Evolutionary conservation across 2,329 filamentous ascomycete genomes (phyloP).

Genomic region (Venturia nashicola): DNA sequence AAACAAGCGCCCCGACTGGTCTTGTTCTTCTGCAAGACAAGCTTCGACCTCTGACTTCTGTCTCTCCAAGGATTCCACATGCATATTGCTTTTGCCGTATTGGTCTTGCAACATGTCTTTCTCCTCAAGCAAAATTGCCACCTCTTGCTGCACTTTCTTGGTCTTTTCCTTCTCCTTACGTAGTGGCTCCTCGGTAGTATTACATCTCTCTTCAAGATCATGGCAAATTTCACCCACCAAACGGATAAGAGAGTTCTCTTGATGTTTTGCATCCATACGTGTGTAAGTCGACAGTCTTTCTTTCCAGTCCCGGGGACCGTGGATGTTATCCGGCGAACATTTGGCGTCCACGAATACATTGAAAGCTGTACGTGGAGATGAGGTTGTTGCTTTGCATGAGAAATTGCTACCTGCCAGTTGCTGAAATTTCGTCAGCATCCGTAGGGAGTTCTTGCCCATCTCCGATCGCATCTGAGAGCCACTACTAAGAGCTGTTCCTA

Average conservation of each 20-base stretch:
- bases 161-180: constrained; percentile 29
- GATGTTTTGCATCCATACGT: constrained; percentile 27
- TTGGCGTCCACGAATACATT: neutral
- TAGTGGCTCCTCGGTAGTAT: constrained; percentile 42
- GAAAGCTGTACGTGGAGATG: neutral
- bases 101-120: neutral
- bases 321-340: neutral
- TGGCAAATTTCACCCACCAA: constrained; percentile 41
- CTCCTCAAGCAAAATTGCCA: neutral
- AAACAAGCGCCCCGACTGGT: neutral
- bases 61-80: constrained; percentile 1
- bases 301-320: neutral
- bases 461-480: neutral
- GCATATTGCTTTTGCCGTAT: neutral
- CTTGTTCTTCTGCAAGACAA: neutral
- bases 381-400: neutral
- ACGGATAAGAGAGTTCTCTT: constrained; percentile 34
- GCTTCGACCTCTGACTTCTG: neutral
- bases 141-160: constrained; percentile 15
- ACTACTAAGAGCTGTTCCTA: neutral
- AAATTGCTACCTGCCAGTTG: neutral
- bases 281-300: neutral
- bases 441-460: neutral
- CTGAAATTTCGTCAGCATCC: neutral
- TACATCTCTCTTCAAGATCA: constrained; percentile 44